Percentiles rank a stretch among this genome's conserved stretches.
These are phyloP conservation scores for Alternaria novae-zelandiae DNA, from an alignment of 2,329 filamentous ascomycete species.

Conservation along the genomic window DNA sequence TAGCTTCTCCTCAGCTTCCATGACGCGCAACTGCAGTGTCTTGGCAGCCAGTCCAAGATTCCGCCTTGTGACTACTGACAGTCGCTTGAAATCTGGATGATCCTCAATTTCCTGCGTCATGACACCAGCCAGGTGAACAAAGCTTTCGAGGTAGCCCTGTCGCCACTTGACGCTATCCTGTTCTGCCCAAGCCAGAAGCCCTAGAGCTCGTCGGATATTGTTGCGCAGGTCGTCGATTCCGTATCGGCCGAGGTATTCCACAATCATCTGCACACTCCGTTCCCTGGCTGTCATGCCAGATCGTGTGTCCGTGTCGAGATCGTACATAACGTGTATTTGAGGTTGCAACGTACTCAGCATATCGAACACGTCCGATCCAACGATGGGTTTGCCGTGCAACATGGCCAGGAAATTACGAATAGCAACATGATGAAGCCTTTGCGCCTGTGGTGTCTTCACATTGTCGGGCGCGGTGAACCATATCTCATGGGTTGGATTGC, in stretches of 20 bases:
- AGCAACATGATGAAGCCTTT: conserved; percentile 67
- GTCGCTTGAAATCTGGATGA: conserved; percentile 62
- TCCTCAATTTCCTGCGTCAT: conserved; percentile 52
- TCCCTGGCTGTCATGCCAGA: conserved; percentile 38
- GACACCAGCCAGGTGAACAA: conserved; percentile 71
- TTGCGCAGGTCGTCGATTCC: conserved; percentile 70
- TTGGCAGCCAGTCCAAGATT: conserved; percentile 68
- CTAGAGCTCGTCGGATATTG: conserved; percentile 65
- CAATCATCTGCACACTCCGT: conserved; percentile 64
- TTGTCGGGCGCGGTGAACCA: conserved; percentile 66
- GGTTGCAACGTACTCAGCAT: conserved; percentile 68
- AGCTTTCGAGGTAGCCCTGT: conserved; percentile 71
- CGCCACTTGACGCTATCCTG: conserved; percentile 67
- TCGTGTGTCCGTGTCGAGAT: conserved; percentile 46
- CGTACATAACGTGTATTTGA: conserved; percentile 64
- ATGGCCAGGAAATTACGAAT: conserved; percentile 74
- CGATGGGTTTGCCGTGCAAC: conserved; percentile 68
- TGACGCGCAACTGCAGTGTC: conserved; percentile 67
- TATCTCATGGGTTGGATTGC: conserved; percentile 56
- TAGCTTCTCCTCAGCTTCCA: conserved; percentile 68
- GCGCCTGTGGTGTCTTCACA: conserved; percentile 53
- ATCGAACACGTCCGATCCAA: conserved; percentile 68
- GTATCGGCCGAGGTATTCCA: conserved; percentile 65
- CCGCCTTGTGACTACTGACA: conserved; percentile 68
- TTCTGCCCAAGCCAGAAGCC: conserved; percentile 71